A percentile compares a stretch with the other conserved stretches of the same genome.
Evolutionary conservation across 208 protist genomes (phyloP).

Genomic region (Herpetomonas samuelpessoai): DNA sequence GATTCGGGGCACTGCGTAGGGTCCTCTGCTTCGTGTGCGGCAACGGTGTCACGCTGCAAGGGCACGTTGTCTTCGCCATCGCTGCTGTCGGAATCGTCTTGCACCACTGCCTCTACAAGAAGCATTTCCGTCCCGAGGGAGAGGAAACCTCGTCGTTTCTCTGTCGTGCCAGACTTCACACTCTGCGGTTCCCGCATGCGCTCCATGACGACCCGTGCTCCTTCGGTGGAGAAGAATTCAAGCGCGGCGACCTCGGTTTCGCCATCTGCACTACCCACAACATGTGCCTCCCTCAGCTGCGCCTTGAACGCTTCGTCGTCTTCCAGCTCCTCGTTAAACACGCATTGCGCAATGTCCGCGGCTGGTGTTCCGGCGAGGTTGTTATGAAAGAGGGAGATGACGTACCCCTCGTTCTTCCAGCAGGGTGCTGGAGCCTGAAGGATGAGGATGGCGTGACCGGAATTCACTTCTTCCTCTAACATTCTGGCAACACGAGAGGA

Average conservation of each 20-base stretch:
- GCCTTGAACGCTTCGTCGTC: background rate
- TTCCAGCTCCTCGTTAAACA: background rate
- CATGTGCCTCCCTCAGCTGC: background rate
- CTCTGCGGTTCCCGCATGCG: background rate
- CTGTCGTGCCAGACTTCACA: background rate
- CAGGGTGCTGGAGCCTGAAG: background rate
- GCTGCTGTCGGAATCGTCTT: too few relatives aligned
- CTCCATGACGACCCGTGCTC: background rate
- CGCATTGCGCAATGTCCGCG: background rate
- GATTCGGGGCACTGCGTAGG: too few relatives aligned
- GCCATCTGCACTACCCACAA: background rate
- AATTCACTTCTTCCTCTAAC: background rate
- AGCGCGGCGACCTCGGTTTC: conserved; percentile 1
- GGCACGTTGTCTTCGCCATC: too few relatives aligned
- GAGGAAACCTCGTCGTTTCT: too few relatives aligned
- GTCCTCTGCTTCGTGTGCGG: too few relatives aligned
- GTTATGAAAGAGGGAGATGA: conserved; percentile 19
- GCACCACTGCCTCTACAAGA: too few relatives aligned
- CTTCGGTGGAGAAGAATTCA: background rate
- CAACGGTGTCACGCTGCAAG: too few relatives aligned
- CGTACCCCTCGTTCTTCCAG: background rate
- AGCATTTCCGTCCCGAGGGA: too few relatives aligned
- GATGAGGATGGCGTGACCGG: background rate
- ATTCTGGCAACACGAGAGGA: too few relatives aligned
- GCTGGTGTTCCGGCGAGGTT: conserved; percentile 24